Evolutionary conservation across 345 rosid genomes (phyloP).

Genomic region (Acer campestre): DNA sequence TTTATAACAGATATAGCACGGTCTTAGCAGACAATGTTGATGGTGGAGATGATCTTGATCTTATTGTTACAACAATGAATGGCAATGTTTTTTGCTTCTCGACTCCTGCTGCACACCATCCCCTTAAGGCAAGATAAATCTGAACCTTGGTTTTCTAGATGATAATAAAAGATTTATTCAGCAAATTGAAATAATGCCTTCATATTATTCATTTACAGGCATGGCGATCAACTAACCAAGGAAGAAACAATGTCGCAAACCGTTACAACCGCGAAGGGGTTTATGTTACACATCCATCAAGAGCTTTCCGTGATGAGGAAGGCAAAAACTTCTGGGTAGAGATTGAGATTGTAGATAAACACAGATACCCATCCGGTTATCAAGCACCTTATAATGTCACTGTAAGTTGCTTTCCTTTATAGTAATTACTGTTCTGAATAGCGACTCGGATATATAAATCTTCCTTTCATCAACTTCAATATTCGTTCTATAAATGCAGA

Average conservation of each 20-base stretch:
- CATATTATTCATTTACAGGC: constrained; percentile 57
- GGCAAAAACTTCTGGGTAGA: constrained; percentile 98
- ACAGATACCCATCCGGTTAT: constrained; percentile 87
- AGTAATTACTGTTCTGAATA: constrained; percentile 6
- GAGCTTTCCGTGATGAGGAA: constrained; percentile 98
- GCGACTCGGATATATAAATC: background rate
- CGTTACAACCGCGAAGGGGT: constrained; percentile 81
- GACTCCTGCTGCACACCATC: constrained; percentile 92
- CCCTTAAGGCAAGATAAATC: constrained; percentile 74
- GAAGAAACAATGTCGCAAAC: constrained; percentile 82
- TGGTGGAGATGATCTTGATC: constrained; percentile 99
- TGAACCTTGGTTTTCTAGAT: constrained; percentile 15
- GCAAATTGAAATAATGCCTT: constrained; percentile 6
- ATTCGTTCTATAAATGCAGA: constrained; percentile 46
- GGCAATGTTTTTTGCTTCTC: constrained; percentile 99
- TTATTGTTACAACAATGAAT: constrained; percentile 93
- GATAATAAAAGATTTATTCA: constrained; percentile 1
- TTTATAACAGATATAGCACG: constrained; percentile 79
- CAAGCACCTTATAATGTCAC: constrained; percentile 96
- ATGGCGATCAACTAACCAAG: constrained; percentile 92
- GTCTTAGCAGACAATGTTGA: constrained; percentile 98
- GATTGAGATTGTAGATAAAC: constrained; percentile 83
- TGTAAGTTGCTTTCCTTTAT: constrained; percentile 46
- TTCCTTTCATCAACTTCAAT: background rate
- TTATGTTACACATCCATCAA: constrained; percentile 75